These are phyloP conservation scores for Centaurea solstitialis DNA, from an alignment of 129 eudicot species.

Conservation along the genomic window DNA sequence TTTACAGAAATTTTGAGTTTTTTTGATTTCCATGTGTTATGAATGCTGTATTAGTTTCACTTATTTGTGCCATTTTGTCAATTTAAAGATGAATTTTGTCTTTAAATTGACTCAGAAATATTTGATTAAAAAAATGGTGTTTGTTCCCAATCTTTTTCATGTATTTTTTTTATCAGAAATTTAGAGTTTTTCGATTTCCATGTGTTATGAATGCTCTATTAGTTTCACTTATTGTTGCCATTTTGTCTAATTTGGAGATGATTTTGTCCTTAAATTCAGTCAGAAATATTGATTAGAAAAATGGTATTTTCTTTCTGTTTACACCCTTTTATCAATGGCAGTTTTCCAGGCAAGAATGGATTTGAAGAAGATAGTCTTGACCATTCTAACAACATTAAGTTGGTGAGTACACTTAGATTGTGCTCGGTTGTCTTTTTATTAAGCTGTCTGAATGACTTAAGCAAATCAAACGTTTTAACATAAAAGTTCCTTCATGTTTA, in stretches of 20 bases:
- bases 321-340: conserved; percentile 43
- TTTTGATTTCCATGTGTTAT: not conserved
- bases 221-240: too few relatives aligned
- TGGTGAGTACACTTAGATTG: conserved; percentile 44
- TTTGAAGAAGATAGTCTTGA: conserved; percentile 46
- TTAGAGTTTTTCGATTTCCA: too few relatives aligned
- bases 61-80: not conserved
- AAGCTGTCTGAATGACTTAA: not conserved
- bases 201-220: too few relatives aligned
- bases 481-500: not conserved
- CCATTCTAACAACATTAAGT: conserved; percentile 39
- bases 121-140: not conserved
- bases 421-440: not conserved
- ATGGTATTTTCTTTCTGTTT: not conserved
- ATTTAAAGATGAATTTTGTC: not conserved
- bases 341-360: conserved; percentile 64
- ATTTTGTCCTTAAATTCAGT: too few relatives aligned
- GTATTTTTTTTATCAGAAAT: too few relatives aligned
- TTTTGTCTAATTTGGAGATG: too few relatives aligned
- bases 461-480: not conserved
- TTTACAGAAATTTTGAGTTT: not conserved
- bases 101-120: not conserved
- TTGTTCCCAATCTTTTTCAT: too few relatives aligned
- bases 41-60: not conserved
- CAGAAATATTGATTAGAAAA: not conserved